phyloP scores from a whole-genome alignment of 2,329 filamentous ascomycete species.

The Diaporthe vexans region DNA sequence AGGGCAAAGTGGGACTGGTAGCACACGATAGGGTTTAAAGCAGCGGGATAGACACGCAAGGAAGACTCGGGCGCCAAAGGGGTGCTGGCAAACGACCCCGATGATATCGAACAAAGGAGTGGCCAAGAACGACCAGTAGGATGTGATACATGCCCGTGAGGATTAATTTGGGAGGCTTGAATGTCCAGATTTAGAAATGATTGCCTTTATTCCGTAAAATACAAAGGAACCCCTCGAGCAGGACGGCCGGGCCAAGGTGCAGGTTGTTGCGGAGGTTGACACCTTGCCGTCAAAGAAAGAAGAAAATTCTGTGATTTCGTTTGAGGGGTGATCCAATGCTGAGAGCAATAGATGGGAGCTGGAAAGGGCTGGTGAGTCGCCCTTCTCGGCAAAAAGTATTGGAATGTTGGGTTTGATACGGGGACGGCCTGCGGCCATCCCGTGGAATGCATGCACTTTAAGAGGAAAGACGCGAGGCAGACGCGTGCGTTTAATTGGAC shows the following conservation, averaged over 20 bases:
- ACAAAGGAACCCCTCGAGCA: conserved; percentile 27
- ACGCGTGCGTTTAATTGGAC: conserved; percentile 39
- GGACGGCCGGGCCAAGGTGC: background rate
- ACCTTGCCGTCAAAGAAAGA: conserved; percentile 32
- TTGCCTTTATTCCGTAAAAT: conserved; percentile 31
- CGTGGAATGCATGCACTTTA: conserved; percentile 37
- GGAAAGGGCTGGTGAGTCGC: conserved; percentile 32
- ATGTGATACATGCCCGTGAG: conserved; percentile 30
- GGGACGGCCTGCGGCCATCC: background rate
- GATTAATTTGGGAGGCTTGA: conserved; percentile 19
- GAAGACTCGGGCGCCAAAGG: conserved; percentile 24
- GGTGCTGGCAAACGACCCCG: background rate
- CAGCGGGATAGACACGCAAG: background rate
- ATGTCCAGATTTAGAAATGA: conserved; percentile 24
- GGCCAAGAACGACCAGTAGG: conserved; percentile 9
- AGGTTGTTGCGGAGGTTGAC: conserved; percentile 5
- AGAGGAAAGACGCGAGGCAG: conserved; percentile 34
- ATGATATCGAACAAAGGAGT: conserved; percentile 37
- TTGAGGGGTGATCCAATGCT: conserved; percentile 34
- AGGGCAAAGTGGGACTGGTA: background rate
- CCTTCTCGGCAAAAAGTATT: conserved; percentile 13
- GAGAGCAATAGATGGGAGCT: conserved; percentile 29
- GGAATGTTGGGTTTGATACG: conserved; percentile 36
- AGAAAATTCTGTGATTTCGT: conserved; percentile 7
- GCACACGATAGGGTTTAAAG: conserved; percentile 23